Evolutionary conservation across 179 eudicot species (phyloP).

Genomic region (Kewa caespitosa): DNA sequence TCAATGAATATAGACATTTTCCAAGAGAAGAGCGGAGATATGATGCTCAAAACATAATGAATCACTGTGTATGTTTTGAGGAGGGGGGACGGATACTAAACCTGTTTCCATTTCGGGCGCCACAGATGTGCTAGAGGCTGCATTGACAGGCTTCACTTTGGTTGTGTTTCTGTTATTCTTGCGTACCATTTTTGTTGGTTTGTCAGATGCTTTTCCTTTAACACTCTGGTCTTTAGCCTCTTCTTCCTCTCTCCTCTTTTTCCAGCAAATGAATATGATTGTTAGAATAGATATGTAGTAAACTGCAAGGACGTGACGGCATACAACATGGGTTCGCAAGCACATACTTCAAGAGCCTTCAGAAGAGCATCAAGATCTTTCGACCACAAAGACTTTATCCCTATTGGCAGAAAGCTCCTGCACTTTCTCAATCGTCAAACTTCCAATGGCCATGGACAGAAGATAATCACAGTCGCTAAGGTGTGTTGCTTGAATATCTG

Average conservation of each 20-base stretch:
- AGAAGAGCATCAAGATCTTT: slow-evolving; percentile 80
- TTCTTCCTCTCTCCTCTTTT: slow-evolving; percentile 52
- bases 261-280: slow-evolving; percentile 36
- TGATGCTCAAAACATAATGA: neutral
- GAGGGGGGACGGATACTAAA: too few species aligned
- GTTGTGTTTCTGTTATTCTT: slow-evolving; percentile 47
- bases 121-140: slow-evolving; percentile 28
- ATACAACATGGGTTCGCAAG: neutral
- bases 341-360: slow-evolving; percentile 59
- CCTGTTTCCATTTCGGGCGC: slow-evolving; percentile 54
- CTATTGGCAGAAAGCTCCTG: slow-evolving; percentile 57
- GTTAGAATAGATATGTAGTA: slow-evolving; percentile 1
- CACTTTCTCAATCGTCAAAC: slow-evolving; percentile 72
- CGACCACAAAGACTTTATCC: slow-evolving; percentile 61
- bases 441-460: slow-evolving; percentile 64
- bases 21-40: neutral
- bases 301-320: neutral
- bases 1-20: neutral
- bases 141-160: slow-evolving; percentile 40
- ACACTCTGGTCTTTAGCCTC: slow-evolving; percentile 25
- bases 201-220: slow-evolving; percentile 30
- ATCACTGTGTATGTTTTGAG: too few species aligned
- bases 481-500: slow-evolving; percentile 22
- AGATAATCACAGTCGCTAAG: slow-evolving; percentile 77
- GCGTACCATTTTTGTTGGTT: slow-evolving; percentile 40